Base-by-base conservation (phyloP, 2,329 filamentous ascomycete genomes). In the Phaeophleospora eucalypticola region DNA sequence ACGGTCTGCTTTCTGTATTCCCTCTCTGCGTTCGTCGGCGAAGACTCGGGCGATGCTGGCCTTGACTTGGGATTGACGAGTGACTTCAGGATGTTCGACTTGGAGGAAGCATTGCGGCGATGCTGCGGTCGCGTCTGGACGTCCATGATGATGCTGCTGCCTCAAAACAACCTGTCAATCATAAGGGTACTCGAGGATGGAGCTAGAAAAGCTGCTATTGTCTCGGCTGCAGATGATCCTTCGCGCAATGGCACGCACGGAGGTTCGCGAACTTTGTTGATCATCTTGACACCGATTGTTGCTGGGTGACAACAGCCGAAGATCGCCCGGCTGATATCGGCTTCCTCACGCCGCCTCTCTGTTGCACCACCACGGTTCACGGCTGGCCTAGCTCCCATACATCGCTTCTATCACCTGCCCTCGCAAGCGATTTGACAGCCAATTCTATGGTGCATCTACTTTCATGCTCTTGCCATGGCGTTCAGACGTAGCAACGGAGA, bases 11-110 rank as follows among this genome's bases (percentile, higher is more conserved):
- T 62, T 12, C 36, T 46, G 36, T 61, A 15, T 29, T 29, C 24
- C 42, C 48, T 43, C 38, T 47, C 46, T 43, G 67, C 58, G 41
- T 51, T 36, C 58, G 65, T 65, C 10, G 67, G 68, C 18, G 71
- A 74, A 36, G 71, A 70, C 49, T 72, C 71, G 41, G 73, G 71
- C 55, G 71, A 74, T 58, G 54, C 48, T 37, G 57, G 57, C 45
- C 78, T 71, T 46, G 64, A 63, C 61, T 73, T 77, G 41, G 75
- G 66, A 16, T 70, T 68, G 56, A 81, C 73, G 46, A 81, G 72
- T 16, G 77, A 75, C 59, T 74, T 76, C 51, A 82, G 67, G 36
- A 74, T 68, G 32, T 72, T 73, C 7, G 75, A 66, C 46, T 61
- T 60, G 40, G 60, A 63, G 34, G 60, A 64, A 21, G 52, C 51